Evolutionary conservation across 495 filamentous ascomycete species (phyloP), one percentile per base, ranked within the genome.

Genomic region (Podospora pseudocomata): DNA sequence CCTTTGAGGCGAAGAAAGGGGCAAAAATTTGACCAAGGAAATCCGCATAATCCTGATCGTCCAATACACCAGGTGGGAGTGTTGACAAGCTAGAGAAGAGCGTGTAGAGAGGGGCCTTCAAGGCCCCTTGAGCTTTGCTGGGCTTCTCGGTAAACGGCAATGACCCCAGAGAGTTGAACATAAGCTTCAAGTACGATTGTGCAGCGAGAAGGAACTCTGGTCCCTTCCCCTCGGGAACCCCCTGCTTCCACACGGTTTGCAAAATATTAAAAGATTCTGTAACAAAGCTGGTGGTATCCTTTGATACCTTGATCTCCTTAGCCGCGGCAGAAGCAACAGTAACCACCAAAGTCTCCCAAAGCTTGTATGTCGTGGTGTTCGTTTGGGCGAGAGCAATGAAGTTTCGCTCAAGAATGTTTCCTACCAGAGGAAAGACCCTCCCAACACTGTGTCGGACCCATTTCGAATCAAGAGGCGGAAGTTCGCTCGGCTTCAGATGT

Each of bases 291-390:
- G 91, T 91, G 5, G 91, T 89, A 66, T 98, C 93, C 26, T 84
- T 85, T 0, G 92, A 92, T 15, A 94, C 90, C 71, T 93, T 97
- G 65, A 99, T 89, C 74, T 99, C 95, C 78, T 96, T 95, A 57
- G 85, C 89, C 5, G 91, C 91, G 0, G 95, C 94, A 63, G 89
- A 84, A 4, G 89, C 88, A 34, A 97, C 77, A 6, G 91, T 87
- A 15, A 79, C 85, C 18, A 89, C 84, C 30, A 97, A 86, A 60
- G 80, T 83, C 13, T 78, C 75, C 94, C 95, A 97, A 55, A 94
- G 81, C 13, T 77, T 75, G 49, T 81, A 82, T 28, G 87, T 82
- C 5, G 80, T 72, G 5, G 81, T 81, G 18, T 85, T 79, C 3
- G 82, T 76, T 5, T 77, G 68, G 19, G 77, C 75, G 2, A 84